Evolutionary conservation across 1,284 basidiomycete species (phyloP), one percentile per base, ranked within the genome.

Genomic region (Golubevia sp.): DNA sequence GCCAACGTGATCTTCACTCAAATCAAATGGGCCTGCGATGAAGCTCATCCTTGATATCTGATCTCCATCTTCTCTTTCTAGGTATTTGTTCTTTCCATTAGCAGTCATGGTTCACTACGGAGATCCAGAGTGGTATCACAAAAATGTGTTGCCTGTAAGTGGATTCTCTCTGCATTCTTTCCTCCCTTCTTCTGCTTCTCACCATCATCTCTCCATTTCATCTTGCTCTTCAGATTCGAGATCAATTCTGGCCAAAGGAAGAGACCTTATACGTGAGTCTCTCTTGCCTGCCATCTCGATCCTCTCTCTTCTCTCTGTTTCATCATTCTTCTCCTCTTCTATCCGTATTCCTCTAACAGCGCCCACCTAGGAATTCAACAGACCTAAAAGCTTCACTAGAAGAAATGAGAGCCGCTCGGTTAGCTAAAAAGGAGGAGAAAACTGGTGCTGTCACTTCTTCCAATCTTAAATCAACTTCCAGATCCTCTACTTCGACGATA

Each of bases 11-110:
- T n/a, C n/a, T n/a, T n/a, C n/a, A n/a, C n/a, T n/a, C n/a, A n/a
- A n/a, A n/a, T n/a, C n/a, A n/a, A n/a, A n/a, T n/a, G n/a, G n/a
- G n/a, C n/a, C n/a, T n/a, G n/a, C n/a, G n/a, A n/a, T n/a, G n/a
- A n/a, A 59, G 58, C 30, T 53, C 64, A 15, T 53, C 56, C n/a
- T 62, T 50, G 44, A 64, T 50, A 15, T 51, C 49, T 21, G 59
- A 27, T 24, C 51, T 50, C 18, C 48, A 62, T 27, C n/a, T 62
- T 44, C 8, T 21, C 57, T 24, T 48, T 60, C 93, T 92, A 86
- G 93, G 34, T 96, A 97, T 85, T 89, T 96, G 64, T 93, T 93
- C 82, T 90, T 95, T 69, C 94, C 94, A 0, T 88, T 95, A 58
- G 87, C 88, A 51, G 89, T 92, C 25, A 89, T 96, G 85, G 85